Conservation (phyloP, 192 early-diverging fungal genomes). For the Geranomyces michiganensis region DNA sequence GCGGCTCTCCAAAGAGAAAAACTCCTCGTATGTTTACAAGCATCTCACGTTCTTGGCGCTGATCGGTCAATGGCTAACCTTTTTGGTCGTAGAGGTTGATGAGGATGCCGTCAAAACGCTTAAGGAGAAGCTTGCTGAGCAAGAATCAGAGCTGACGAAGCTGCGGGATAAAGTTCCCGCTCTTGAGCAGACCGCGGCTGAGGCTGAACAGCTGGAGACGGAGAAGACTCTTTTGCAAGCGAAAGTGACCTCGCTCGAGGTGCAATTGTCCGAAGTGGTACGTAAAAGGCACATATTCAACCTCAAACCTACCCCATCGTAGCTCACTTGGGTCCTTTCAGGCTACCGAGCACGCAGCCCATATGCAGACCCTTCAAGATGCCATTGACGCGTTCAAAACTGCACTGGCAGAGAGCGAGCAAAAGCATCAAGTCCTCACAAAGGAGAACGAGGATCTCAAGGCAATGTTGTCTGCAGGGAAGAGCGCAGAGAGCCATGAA, state of each 20-base stretch:
- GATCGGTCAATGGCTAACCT: neutral
- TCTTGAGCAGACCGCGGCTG: neutral
- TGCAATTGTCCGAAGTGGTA: constrained; percentile 13
- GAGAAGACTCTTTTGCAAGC: neutral
- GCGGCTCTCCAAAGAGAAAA: neutral
- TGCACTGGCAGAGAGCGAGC: neutral
- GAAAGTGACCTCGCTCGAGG: neutral
- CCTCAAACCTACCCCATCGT: neutral
- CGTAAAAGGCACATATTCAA: neutral
- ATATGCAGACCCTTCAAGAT: constrained; percentile 16
- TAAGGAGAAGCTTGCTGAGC: constrained; percentile 29
- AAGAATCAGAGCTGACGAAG: constrained; percentile 26
- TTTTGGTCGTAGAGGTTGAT: constrained; percentile 4
- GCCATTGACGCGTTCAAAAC: constrained; percentile 11
- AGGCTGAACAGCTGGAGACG: neutral
- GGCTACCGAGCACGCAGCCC: neutral
- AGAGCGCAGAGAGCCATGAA: no score
- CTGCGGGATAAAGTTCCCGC: constrained; percentile 9
- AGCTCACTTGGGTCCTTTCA: neutral
- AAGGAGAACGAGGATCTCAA: neutral
- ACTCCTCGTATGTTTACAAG: constrained; percentile 7
- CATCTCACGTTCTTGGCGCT: neutral
- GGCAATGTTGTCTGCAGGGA: no score
- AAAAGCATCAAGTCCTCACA: neutral
- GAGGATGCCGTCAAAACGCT: constrained; percentile 25